phyloP scores from a whole-genome alignment of 2,329 filamentous ascomycete species.

The Penicillium sp. region DNA sequence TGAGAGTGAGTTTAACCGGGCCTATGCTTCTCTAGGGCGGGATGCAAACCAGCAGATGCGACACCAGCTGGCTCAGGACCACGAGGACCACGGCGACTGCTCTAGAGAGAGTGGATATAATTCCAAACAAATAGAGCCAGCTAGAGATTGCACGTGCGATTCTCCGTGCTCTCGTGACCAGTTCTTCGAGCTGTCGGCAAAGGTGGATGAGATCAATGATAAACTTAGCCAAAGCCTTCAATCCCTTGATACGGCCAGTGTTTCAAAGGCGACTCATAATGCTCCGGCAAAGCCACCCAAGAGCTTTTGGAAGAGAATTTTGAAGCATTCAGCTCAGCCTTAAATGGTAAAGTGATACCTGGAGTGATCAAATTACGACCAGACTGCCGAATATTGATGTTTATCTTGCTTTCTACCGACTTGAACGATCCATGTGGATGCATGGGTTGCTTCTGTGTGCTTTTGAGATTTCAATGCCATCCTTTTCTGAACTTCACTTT shows the following conservation, averaged over 20 bases:
- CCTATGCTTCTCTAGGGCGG: not conserved
- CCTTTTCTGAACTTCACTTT: not conserved
- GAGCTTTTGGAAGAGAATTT: conserved; percentile 1
- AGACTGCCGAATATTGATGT: not conserved
- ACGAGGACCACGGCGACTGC: not conserved
- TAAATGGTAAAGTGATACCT: not conserved
- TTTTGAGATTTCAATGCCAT: not conserved
- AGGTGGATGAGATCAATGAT: not conserved
- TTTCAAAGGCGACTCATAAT: not conserved
- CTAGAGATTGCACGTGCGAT: not conserved
- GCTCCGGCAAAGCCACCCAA: not conserved
- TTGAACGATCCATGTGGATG: not conserved
- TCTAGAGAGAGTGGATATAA: not conserved
- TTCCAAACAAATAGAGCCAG: not conserved
- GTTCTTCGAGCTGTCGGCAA: not conserved
- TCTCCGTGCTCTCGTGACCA: not conserved
- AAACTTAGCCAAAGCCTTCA: not conserved
- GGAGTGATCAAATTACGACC: not conserved
- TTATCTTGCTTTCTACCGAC: not conserved
- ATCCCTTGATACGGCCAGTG: not conserved
- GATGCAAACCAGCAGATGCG: not conserved
- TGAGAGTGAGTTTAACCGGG: not conserved
- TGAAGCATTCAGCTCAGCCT: not conserved
- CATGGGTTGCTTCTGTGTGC: not conserved
- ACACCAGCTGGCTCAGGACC: not conserved